A percentile compares a stretch with the other conserved stretches of the same genome.
These are phyloP conservation scores for Penicillium glabrum DNA, from an alignment of 2,329 filamentous ascomycete species.

Conservation along the genomic window DNA sequence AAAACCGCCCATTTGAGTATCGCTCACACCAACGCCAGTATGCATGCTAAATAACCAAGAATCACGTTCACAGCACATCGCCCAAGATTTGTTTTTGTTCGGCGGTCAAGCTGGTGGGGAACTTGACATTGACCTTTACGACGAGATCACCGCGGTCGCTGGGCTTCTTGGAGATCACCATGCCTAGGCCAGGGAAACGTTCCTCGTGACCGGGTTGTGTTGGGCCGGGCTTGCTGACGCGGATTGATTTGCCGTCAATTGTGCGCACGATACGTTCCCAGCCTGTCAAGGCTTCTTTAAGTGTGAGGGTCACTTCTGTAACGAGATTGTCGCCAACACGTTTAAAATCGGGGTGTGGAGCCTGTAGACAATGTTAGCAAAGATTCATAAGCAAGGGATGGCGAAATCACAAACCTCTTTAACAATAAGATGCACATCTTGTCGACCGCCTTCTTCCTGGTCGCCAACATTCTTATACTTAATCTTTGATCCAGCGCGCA, in stretches of 20 bases:
- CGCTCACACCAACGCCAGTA: slow-evolving; percentile 27
- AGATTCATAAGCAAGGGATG: neutral
- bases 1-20: slow-evolving; percentile 11
- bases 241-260: slow-evolving; percentile 86
- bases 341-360: slow-evolving; percentile 79
- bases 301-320: slow-evolving; percentile 73
- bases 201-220: slow-evolving; percentile 83
- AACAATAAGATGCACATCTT: slow-evolving; percentile 93
- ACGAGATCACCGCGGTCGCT: slow-evolving; percentile 82
- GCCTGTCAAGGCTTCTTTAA: slow-evolving; percentile 93
- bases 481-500: slow-evolving; percentile 97
- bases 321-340: slow-evolving; percentile 87
- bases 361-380: slow-evolving; percentile 59
- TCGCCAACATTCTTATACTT: slow-evolving; percentile 98
- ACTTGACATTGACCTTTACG: slow-evolving; percentile 88
- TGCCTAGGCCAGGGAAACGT: slow-evolving; percentile 79
- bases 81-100: slow-evolving; percentile 78
- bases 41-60: slow-evolving; percentile 18
- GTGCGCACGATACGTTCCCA: slow-evolving; percentile 91
- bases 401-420: slow-evolving; percentile 69
- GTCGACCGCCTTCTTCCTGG: slow-evolving; percentile 91
- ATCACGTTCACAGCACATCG: slow-evolving; percentile 62
- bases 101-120: slow-evolving; percentile 73
- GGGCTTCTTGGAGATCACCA: slow-evolving; percentile 92
- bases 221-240: slow-evolving; percentile 75